A percentile compares a stretch with the other conserved stretches of the same genome.
phyloP scores from a whole-genome alignment of 495 filamentous ascomycete genomes.

The Aspergillus baeticus region DNA sequence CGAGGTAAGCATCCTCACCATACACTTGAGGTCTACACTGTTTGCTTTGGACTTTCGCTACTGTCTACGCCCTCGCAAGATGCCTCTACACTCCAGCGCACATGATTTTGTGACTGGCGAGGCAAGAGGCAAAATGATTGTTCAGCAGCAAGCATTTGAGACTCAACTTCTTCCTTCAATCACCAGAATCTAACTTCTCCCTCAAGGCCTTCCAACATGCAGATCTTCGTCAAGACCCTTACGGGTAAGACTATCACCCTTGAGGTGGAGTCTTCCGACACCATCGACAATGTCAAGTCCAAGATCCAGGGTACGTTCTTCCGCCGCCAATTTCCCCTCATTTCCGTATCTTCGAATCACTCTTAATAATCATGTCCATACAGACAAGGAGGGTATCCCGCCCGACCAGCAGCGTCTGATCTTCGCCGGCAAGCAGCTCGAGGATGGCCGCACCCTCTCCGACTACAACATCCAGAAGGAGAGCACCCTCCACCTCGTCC shows the following conservation, averaged over 20 bases:
- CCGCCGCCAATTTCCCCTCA: neutral
- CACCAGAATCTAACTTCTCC: slow-evolving; percentile 1
- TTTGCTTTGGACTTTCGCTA: neutral
- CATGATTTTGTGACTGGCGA: neutral
- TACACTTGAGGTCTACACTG: neutral
- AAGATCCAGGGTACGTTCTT: slow-evolving; percentile 67
- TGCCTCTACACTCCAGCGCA: neutral
- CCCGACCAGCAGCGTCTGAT: slow-evolving; percentile 99
- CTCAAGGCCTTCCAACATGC: slow-evolving; percentile 73
- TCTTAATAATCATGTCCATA: neutral
- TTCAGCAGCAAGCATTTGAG: neutral
- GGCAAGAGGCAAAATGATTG: neutral
- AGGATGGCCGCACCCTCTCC: slow-evolving; percentile 97
- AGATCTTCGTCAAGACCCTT: slow-evolving; percentile 99
- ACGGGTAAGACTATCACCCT: slow-evolving; percentile 99
- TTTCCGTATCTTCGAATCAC: neutral
- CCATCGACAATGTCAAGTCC: slow-evolving; percentile 99
- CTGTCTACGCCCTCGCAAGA: neutral
- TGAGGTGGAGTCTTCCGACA: slow-evolving; percentile 99
- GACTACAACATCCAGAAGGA: slow-evolving; percentile 99
- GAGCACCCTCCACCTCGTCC: slow-evolving; percentile 96
- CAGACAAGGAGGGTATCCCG: slow-evolving; percentile 99
- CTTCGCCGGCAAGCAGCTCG: slow-evolving; percentile 99
- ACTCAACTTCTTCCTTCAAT: neutral
- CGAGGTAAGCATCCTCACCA: slow-evolving; percentile 42